These are phyloP conservation scores for Urochloa ruziziensis DNA, from an alignment of 176 grass and related monocot species.

Conservation along the genomic window DNA sequence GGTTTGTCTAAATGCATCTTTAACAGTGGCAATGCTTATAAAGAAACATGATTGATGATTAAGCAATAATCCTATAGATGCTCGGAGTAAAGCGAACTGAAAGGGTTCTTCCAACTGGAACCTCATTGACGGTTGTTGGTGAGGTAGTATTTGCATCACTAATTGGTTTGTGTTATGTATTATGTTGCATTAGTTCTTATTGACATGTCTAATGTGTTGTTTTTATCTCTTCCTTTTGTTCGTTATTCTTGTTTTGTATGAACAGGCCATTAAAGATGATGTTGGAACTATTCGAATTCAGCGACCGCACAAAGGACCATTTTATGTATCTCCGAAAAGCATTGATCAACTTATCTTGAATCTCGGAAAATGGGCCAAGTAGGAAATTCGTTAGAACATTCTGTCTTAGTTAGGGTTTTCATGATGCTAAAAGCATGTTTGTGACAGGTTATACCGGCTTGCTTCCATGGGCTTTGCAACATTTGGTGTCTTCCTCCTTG, in stretches of 20 bases:
- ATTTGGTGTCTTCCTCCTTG: constrained; percentile 79
- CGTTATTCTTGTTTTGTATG: constrained; percentile 27
- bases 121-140: constrained; percentile 89
- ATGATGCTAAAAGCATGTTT: constrained; percentile 29
- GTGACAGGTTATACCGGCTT: constrained; percentile 69
- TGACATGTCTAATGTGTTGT: not conserved
- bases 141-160: constrained; percentile 59
- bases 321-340: constrained; percentile 88
- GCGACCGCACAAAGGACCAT: constrained; percentile 86
- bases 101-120: constrained; percentile 93
- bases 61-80: constrained; percentile 63
- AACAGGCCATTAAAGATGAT: constrained; percentile 97
- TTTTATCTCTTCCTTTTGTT: constrained; percentile 20
- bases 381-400: constrained; percentile 16
- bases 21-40: not conserved
- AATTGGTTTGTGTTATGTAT: not conserved
- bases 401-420: not conserved
- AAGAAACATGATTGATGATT: constrained; percentile 24
- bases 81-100: constrained; percentile 92
- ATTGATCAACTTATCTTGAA: constrained; percentile 86
- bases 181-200: not conserved
- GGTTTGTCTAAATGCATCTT: constrained; percentile 54
- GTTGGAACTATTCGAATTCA: constrained; percentile 90
- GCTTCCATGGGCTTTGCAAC: constrained; percentile 91
- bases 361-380: constrained; percentile 98